Conservation (phyloP, 805 yeast species). For the Metschnikowia santaceciliae region DNA sequence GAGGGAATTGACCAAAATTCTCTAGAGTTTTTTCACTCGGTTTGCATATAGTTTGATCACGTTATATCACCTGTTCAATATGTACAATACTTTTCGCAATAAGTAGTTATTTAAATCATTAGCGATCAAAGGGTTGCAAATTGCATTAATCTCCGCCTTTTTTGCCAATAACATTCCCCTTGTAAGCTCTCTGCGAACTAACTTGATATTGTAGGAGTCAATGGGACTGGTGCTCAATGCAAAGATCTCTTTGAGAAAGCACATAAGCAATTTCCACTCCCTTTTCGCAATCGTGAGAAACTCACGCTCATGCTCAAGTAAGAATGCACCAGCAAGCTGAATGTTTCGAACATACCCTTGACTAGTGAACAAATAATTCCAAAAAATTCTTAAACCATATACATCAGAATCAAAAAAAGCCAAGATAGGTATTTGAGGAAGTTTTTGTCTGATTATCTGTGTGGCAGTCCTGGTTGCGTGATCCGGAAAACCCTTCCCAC, state of each 20-base stretch:
- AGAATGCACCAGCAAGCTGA: slow-evolving; percentile 13
- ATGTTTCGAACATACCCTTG: slow-evolving; percentile 1
- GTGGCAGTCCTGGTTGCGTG: slow-evolving; percentile 12
- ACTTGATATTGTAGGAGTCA: neutral
- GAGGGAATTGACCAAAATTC: slow-evolving; percentile 4
- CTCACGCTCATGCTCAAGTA: slow-evolving; percentile 13
- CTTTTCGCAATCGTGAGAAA: slow-evolving; percentile 12
- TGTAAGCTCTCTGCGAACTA: slow-evolving; percentile 45
- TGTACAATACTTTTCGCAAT: slow-evolving; percentile 13
- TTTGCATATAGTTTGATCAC: slow-evolving; percentile 15
- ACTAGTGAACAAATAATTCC: slow-evolving; percentile 9
- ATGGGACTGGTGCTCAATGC: neutral
- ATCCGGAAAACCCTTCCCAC: slow-evolving; percentile 19
- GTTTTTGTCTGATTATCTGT: neutral
- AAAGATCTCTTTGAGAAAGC: slow-evolving; percentile 6
- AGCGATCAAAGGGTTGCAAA: slow-evolving; percentile 15
- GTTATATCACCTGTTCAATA: slow-evolving; percentile 12
- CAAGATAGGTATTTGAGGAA: slow-evolving; percentile 7
- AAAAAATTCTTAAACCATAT: slow-evolving; percentile 16
- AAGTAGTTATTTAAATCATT: slow-evolving; percentile 9
- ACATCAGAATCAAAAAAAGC: slow-evolving; percentile 19
- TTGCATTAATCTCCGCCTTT: slow-evolving; percentile 57
- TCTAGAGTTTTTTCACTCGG: slow-evolving; percentile 11
- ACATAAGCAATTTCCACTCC: slow-evolving; percentile 14
- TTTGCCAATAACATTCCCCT: slow-evolving; percentile 46